These are phyloP conservation scores for Candida broadrunensis DNA, from an alignment of 805 yeast genomes.

Conservation along the genomic window DNA sequence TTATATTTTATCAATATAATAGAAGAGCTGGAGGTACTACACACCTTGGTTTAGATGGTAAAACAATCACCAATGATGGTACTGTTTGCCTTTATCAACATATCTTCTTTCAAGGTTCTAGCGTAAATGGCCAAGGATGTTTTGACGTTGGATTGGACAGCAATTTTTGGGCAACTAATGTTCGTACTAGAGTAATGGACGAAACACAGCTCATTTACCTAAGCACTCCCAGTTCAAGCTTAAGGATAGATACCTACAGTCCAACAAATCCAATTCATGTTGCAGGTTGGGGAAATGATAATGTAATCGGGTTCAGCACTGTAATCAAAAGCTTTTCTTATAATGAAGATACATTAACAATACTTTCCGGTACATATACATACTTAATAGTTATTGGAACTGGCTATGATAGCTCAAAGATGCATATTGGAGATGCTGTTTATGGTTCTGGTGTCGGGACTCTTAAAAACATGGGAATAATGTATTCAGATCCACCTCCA, in stretches of 20 bases:
- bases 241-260: too few relatives aligned
- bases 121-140: conserved; percentile 11
- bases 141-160: conserved; percentile 1
- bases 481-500: conserved; percentile 1
- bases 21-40: conserved; percentile 1
- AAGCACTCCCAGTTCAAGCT: neutral
- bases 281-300: conserved; percentile 9
- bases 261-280: too few relatives aligned
- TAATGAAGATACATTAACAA: neutral
- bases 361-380: too few relatives aligned
- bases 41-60: neutral
- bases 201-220: conserved; percentile 1
- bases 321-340: conserved; percentile 7
- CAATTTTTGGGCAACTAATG: neutral
- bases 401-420: conserved; percentile 10
- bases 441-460: conserved; percentile 1
- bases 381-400: conserved; percentile 11
- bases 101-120: conserved; percentile 7
- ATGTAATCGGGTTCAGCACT: conserved; percentile 10
- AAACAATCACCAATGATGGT: conserved; percentile 8
- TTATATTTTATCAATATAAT: conserved; percentile 4
- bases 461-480: neutral
- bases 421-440: neutral
- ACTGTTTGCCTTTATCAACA: conserved; percentile 11
- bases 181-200: neutral